These are phyloP conservation scores for Yarrowia keelungensis DNA, from an alignment of 805 yeast genomes.

Conservation along the genomic window DNA sequence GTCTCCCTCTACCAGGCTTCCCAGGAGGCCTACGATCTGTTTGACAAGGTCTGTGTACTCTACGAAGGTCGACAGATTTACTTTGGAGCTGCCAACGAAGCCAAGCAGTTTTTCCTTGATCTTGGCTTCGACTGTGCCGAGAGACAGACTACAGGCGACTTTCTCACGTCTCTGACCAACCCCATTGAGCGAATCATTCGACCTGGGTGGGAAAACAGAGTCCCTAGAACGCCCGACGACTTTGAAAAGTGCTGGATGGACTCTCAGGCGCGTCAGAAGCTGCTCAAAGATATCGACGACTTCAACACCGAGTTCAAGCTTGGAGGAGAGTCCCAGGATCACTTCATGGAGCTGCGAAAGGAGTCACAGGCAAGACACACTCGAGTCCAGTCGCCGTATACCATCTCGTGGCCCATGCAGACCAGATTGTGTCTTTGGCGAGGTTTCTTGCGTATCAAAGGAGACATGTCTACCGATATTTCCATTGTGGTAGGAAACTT, in stretches of 20 bases:
- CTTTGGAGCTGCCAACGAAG: slow-evolving; percentile 61
- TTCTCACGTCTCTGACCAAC: slow-evolving; percentile 61
- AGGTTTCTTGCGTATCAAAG: slow-evolving; percentile 60
- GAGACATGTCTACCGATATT: slow-evolving; percentile 58
- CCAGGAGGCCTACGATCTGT: slow-evolving; percentile 65
- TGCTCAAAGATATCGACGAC: slow-evolving; percentile 47
- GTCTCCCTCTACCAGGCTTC: slow-evolving; percentile 75
- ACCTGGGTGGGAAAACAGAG: slow-evolving; percentile 1
- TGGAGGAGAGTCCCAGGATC: neutral
- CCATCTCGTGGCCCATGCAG: slow-evolving; percentile 21
- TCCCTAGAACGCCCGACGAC: slow-evolving; percentile 9
- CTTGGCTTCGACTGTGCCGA: slow-evolving; percentile 65
- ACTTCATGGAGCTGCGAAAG: slow-evolving; percentile 13
- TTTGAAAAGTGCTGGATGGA: slow-evolving; percentile 50
- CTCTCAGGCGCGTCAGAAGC: slow-evolving; percentile 54
- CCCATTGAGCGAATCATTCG: slow-evolving; percentile 57
- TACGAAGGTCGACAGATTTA: slow-evolving; percentile 68
- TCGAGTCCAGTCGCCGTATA: slow-evolving; percentile 1
- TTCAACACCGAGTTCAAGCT: slow-evolving; percentile 3
- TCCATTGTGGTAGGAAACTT: slow-evolving; percentile 57
- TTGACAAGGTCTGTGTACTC: slow-evolving; percentile 65
- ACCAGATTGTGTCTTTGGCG: slow-evolving; percentile 48
- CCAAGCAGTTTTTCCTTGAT: slow-evolving; percentile 57
- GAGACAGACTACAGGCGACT: slow-evolving; percentile 67
- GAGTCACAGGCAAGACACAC: slow-evolving; percentile 19